Percentiles rank a stretch among this genome's conserved stretches.
Evolutionary conservation across 345 rosid genomes (phyloP).

Genomic region (Nephelium lappaceum): DNA sequence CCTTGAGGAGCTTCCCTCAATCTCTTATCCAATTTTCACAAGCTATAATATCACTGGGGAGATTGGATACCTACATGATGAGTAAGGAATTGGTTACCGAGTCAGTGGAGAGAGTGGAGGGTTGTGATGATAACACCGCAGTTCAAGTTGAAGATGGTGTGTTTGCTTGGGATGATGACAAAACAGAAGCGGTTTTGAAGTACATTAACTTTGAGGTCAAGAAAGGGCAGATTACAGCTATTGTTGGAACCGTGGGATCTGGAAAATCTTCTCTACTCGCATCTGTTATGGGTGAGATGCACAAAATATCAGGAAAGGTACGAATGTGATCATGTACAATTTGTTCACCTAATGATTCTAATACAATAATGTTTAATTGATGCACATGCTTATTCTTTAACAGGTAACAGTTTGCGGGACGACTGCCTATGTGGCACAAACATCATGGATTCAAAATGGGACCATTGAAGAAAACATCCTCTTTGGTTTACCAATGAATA

Average conservation of each 20-base stretch:
- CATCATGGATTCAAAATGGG: constrained; percentile 93
- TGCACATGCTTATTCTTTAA: constrained; percentile 8
- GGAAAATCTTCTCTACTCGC: constrained; percentile 90
- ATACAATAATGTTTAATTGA: neutral
- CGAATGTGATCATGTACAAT: constrained; percentile 5
- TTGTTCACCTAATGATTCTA: neutral
- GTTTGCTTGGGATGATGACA: constrained; percentile 86
- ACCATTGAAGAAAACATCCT: constrained; percentile 85
- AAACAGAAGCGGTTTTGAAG: constrained; percentile 50
- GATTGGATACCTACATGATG: constrained; percentile 79
- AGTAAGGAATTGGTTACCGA: constrained; percentile 64
- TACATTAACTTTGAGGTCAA: constrained; percentile 57
- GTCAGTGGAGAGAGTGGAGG: constrained; percentile 61
- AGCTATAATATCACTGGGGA: constrained; percentile 79
- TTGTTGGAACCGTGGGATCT: constrained; percentile 92
- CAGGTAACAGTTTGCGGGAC: constrained; percentile 82
- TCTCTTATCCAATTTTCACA: constrained; percentile 91
- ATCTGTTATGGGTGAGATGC: constrained; percentile 94
- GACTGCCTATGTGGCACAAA: constrained; percentile 92
- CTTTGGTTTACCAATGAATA: constrained; percentile 81
- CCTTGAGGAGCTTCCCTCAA: constrained; percentile 83
- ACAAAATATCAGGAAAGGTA: constrained; percentile 76
- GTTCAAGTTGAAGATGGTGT: constrained; percentile 70
- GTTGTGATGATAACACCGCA: constrained; percentile 53
- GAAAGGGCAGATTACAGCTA: constrained; percentile 82